Percentiles rank a stretch among this genome's conserved stretches.
phyloP scores from a whole-genome alignment of 495 filamentous ascomycete genomes.

The Aspergillus heteromorphus region DNA sequence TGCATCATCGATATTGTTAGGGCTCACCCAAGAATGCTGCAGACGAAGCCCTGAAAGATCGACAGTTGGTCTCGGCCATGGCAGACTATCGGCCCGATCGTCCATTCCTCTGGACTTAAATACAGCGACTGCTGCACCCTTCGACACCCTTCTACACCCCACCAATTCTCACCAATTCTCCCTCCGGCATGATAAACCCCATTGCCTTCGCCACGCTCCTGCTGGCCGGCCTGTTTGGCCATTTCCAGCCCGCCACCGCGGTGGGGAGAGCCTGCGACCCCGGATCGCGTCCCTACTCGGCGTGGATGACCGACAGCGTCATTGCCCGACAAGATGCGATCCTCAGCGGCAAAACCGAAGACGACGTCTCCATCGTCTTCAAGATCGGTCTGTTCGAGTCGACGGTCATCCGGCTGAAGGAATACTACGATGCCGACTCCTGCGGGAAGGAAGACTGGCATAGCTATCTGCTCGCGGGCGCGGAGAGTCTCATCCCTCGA shows the following conservation, averaged over 20 bases:
- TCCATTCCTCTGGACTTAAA: too few relatives aligned
- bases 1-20: too few relatives aligned
- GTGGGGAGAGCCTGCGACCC: background rate
- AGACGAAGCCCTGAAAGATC: too few relatives aligned
- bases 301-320: conserved; percentile 45
- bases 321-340: conserved; percentile 40
- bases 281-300: conserved; percentile 26
- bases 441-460: conserved; percentile 16
- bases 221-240: background rate
- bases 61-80: too few relatives aligned
- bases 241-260: background rate
- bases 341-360: conserved; percentile 16
- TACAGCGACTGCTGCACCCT: too few relatives aligned
- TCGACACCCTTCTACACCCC: too few relatives aligned
- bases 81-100: too few relatives aligned
- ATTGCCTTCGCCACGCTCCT: background rate
- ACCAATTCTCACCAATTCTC: too few relatives aligned
- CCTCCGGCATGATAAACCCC: background rate
- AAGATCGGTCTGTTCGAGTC: conserved; percentile 38
- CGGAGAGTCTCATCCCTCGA: conserved; percentile 22
- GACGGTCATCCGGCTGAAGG: conserved; percentile 27
- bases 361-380: conserved; percentile 28
- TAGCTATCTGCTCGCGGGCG: conserved; percentile 15
- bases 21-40: too few relatives aligned
- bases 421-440: conserved; percentile 17